Conservation (phyloP, 495 filamentous ascomycete species). For the Hapsidospora chrysogenum region DNA sequence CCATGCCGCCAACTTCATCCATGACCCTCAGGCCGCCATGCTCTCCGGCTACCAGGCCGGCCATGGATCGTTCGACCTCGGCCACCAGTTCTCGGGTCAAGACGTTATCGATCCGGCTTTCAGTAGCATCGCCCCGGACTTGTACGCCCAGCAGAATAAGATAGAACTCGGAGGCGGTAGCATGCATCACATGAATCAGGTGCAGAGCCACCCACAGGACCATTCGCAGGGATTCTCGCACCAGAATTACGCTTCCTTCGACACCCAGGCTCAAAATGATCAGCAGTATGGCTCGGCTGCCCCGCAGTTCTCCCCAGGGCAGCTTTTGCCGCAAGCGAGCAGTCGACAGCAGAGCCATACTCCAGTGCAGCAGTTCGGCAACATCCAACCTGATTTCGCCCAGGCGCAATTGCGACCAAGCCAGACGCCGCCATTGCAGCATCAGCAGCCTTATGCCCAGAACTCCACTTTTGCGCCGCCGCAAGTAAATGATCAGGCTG, state of each 20-base stretch:
- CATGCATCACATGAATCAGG: slow-evolving; percentile 1
- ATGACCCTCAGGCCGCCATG: neutral
- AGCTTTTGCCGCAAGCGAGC: slow-evolving; percentile 1
- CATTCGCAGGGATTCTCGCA: neutral
- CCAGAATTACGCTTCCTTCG: neutral
- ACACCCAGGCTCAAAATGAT: slow-evolving; percentile 1
- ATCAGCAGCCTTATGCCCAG: slow-evolving; percentile 5
- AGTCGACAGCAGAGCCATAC: slow-evolving; percentile 3
- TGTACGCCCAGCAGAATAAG: slow-evolving; percentile 3
- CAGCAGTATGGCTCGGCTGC: neutral
- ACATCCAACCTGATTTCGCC: neutral
- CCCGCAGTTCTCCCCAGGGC: neutral
- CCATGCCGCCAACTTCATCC: neutral
- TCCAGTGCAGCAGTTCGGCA: slow-evolving; percentile 1
- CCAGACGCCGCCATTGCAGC: slow-evolving; percentile 3
- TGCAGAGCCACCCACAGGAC: neutral
- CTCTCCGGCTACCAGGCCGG: slow-evolving; percentile 1
- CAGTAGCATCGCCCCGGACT: slow-evolving; percentile 1
- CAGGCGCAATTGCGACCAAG: neutral
- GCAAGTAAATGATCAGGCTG: too few species aligned
- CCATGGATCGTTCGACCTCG: neutral
- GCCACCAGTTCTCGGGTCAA: neutral
- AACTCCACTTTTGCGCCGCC: too few species aligned
- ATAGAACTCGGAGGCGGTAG: neutral
- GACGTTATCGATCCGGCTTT: slow-evolving; percentile 2